Evolutionary conservation across 2,329 filamentous ascomycete genomes (phyloP).

Genomic region (Colletotrichum plurivorum): DNA sequence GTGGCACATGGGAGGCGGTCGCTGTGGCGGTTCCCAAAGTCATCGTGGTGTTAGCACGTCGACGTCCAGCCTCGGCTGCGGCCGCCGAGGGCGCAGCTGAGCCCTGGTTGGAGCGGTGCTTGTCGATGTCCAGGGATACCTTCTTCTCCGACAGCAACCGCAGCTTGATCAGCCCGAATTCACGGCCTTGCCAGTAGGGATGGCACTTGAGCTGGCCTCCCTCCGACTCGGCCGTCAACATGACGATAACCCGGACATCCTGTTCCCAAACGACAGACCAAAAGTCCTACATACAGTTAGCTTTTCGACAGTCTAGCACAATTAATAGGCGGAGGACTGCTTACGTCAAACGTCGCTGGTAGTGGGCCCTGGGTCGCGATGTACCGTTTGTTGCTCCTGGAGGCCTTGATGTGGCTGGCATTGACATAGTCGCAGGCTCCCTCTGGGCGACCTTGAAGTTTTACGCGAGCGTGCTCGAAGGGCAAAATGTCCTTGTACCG

Average conservation of each 20-base stretch:
- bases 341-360: constrained; percentile 90
- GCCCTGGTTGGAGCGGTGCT: constrained; percentile 53
- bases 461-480: constrained; percentile 93
- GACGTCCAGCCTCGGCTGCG: constrained; percentile 41
- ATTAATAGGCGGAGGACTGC: constrained; percentile 48
- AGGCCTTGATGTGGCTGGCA: constrained; percentile 86
- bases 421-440: constrained; percentile 95
- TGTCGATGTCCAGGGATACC: constrained; percentile 80
- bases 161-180: constrained; percentile 84
- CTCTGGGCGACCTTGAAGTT: constrained; percentile 75
- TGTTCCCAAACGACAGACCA: constrained; percentile 99
- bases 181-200: constrained; percentile 87
- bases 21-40: constrained; percentile 47
- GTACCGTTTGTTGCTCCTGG: constrained; percentile 89
- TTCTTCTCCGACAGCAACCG: constrained; percentile 86
- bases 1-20: constrained; percentile 43
- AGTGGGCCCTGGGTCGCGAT: constrained; percentile 96
- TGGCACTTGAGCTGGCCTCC: constrained; percentile 96
- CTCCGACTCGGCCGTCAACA: constrained; percentile 95
- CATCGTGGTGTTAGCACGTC: constrained; percentile 50
- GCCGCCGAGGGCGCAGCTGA: constrained; percentile 40
- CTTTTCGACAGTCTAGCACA: not conserved
- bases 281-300: constrained; percentile 77
- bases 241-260: constrained; percentile 93
- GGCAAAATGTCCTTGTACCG: constrained; percentile 98